These are phyloP conservation scores for Hypoxylon sp. DNA, from an alignment of 2,329 filamentous ascomycete species.

Conservation along the genomic window DNA sequence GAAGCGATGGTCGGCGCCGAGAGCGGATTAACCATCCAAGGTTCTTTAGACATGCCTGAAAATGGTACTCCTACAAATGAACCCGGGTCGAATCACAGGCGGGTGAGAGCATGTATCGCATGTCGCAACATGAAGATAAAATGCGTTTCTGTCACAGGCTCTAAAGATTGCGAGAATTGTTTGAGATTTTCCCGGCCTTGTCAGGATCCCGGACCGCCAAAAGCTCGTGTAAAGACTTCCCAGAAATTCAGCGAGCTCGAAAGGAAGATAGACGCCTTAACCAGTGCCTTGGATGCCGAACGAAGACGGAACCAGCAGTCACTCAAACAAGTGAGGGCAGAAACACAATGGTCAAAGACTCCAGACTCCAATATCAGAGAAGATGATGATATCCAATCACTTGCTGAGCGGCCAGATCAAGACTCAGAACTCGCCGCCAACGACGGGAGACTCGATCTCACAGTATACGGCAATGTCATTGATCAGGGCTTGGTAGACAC, in stretches of 20 bases:
- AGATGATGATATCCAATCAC: slow-evolving; percentile 8
- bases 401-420: slow-evolving; percentile 5
- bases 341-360: slow-evolving; percentile 32
- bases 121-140: slow-evolving; percentile 44
- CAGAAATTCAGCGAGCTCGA: slow-evolving; percentile 41
- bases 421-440: neutral
- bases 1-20: slow-evolving; percentile 13
- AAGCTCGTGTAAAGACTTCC: slow-evolving; percentile 38
- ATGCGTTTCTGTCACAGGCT: slow-evolving; percentile 38
- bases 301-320: slow-evolving; percentile 35
- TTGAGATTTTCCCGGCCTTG: slow-evolving; percentile 38
- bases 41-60: slow-evolving; percentile 11
- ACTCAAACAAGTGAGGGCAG: slow-evolving; percentile 14
- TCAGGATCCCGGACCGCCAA: slow-evolving; percentile 41
- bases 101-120: slow-evolving; percentile 36
- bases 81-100: slow-evolving; percentile 19
- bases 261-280: slow-evolving; percentile 40
- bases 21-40: slow-evolving; percentile 3
- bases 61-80: slow-evolving; percentile 24
- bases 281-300: slow-evolving; percentile 35
- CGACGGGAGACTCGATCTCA: neutral
- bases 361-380: slow-evolving; percentile 31
- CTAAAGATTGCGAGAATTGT: slow-evolving; percentile 37
- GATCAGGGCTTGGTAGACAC: slow-evolving; percentile 34
- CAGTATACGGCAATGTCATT: slow-evolving; percentile 14